Conservation (phyloP, 2,329 filamentous ascomycete genomes). For the Blumeria graminis region DNA sequence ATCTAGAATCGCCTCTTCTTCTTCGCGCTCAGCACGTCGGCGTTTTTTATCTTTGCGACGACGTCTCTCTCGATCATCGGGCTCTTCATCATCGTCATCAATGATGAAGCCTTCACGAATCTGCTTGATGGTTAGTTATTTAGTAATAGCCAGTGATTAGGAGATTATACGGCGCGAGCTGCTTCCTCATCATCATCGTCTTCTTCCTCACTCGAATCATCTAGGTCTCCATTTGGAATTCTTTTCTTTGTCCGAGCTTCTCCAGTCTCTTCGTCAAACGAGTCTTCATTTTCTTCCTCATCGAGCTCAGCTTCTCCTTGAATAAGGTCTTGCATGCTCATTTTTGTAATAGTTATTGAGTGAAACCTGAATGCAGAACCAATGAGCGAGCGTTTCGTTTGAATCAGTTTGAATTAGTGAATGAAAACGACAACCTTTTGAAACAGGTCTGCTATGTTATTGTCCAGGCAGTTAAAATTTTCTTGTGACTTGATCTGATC, state of each 20-base stretch:
- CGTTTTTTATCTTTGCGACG: slow-evolving; percentile 51
- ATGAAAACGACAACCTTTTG: too few relatives aligned
- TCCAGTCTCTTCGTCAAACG: slow-evolving; percentile 53
- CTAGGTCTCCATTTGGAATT: slow-evolving; percentile 23
- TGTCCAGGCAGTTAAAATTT: too few relatives aligned
- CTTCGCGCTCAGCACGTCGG: slow-evolving; percentile 50
- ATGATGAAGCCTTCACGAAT: slow-evolving; percentile 90
- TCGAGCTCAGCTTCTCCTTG: slow-evolving; percentile 70
- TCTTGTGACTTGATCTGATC: too few relatives aligned
- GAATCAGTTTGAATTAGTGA: too few relatives aligned
- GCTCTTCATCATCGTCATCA: slow-evolving; percentile 61
- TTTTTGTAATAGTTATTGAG: slow-evolving; percentile 17
- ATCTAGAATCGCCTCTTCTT: slow-evolving; percentile 65
- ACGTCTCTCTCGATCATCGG: slow-evolving; percentile 28
- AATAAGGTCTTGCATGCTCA: slow-evolving; percentile 58
- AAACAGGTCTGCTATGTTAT: too few relatives aligned
- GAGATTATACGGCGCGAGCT: slow-evolving; percentile 37
- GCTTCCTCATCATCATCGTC: slow-evolving; percentile 82
- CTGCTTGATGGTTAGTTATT: slow-evolving; percentile 21
- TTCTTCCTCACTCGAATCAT: slow-evolving; percentile 81
- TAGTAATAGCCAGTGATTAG: not conserved
- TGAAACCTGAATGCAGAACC: too few relatives aligned
- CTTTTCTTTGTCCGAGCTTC: slow-evolving; percentile 24
- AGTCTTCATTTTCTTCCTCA: slow-evolving; percentile 64
- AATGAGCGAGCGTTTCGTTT: too few relatives aligned